Percentiles rank a stretch among this genome's conserved stretches.
phyloP scores from a whole-genome alignment of 768 basidiomycete species.

The Cantharellus anzutake region DNA sequence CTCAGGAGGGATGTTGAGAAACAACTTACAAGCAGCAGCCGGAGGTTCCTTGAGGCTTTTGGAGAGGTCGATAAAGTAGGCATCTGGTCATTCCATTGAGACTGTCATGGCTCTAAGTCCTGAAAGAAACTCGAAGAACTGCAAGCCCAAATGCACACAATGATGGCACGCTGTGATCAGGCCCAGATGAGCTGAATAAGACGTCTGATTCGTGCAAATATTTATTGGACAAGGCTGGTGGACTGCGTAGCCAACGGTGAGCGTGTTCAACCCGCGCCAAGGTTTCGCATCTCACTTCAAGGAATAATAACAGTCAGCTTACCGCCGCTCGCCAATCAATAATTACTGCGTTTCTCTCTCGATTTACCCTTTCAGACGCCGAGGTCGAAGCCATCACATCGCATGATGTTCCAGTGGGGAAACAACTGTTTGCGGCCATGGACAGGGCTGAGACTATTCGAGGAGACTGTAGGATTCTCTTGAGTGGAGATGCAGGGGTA shows the following conservation, averaged over 20 bases:
- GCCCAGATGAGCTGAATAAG: conserved; percentile 56
- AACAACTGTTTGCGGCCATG: conserved; percentile 67
- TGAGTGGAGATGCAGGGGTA: conserved; percentile 50
- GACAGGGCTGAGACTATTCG: conserved; percentile 71
- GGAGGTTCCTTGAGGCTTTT: conserved; percentile 66
- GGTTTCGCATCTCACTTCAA: conserved; percentile 8
- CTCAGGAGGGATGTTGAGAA: conserved; percentile 72
- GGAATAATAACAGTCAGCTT: conserved; percentile 29
- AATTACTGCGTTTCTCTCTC: conserved; percentile 56
- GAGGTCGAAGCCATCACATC: conserved; percentile 63
- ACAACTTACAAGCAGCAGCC: conserved; percentile 64
- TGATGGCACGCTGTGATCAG: conserved; percentile 68
- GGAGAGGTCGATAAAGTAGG: conserved; percentile 80
- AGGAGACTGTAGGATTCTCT: conserved; percentile 65
- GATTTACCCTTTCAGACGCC: conserved; percentile 63
- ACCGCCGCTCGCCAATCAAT: conserved; percentile 57
- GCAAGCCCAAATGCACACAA: conserved; percentile 55
- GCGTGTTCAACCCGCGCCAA: conserved; percentile 7
- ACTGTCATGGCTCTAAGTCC: not conserved
- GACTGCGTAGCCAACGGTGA: conserved; percentile 52
- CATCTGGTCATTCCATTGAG: conserved; percentile 7
- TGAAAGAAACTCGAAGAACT: conserved; percentile 66
- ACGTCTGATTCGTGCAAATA: conserved; percentile 63
- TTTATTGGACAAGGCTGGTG: conserved; percentile 67
- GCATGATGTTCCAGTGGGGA: conserved; percentile 55